Conservation (phyloP, 805 yeast species). For the Peterozyma toletana region DNA sequence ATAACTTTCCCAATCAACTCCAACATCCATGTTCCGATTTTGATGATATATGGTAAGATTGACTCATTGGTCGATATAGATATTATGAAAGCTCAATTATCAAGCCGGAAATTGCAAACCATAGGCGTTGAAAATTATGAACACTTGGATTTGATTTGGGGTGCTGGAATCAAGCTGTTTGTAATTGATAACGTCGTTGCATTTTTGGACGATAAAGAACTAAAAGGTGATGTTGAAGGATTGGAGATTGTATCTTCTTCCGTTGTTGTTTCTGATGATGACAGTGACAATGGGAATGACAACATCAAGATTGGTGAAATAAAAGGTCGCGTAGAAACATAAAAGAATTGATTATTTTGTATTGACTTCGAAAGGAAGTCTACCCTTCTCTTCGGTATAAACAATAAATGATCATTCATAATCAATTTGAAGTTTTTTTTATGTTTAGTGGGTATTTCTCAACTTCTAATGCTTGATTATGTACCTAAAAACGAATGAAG, state of each 20-base stretch:
- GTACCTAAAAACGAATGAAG: neutral
- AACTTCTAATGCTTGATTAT: neutral
- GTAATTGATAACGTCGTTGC: conserved; percentile 36
- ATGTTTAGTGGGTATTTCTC: too few relatives aligned
- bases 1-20: conserved; percentile 58
- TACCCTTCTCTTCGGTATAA: too few relatives aligned
- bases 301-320: neutral
- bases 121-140: conserved; percentile 67
- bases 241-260: neutral
- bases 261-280: neutral
- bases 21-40: conserved; percentile 64
- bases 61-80: conserved; percentile 87
- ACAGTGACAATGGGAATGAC: neutral
- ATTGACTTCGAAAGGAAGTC: too few relatives aligned
- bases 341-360: too few relatives aligned
- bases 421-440: too few relatives aligned
- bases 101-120: conserved; percentile 9
- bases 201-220: conserved; percentile 25
- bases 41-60: conserved; percentile 67
- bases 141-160: conserved; percentile 93
- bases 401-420: too few relatives aligned
- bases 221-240: conserved; percentile 17
- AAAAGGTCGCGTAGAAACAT: neutral
- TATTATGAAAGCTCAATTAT: conserved; percentile 35
- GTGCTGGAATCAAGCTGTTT: conserved; percentile 48